Evolutionary conservation across 768 basidiomycete species (phyloP).

Genomic region (Suillus paluster): DNA sequence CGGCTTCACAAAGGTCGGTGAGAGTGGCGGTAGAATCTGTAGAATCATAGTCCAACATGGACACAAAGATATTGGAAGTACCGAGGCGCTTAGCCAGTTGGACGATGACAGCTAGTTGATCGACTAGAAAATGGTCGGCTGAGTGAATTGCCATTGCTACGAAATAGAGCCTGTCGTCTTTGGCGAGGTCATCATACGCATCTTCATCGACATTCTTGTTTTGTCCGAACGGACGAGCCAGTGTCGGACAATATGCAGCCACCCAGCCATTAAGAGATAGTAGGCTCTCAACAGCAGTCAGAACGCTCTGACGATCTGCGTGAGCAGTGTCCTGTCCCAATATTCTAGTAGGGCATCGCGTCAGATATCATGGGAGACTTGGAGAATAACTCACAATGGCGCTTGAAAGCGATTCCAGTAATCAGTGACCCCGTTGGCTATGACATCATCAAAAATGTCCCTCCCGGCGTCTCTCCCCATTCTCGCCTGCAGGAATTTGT

Average conservation of each 20-base stretch:
- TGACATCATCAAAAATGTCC: slow-evolving; percentile 78
- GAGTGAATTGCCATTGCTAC: slow-evolving; percentile 96
- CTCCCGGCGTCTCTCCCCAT: slow-evolving; percentile 85
- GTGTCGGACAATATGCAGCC: slow-evolving; percentile 90
- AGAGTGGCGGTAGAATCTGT: slow-evolving; percentile 94
- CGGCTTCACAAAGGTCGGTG: slow-evolving; percentile 93
- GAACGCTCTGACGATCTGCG: slow-evolving; percentile 88
- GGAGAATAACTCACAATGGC: slow-evolving; percentile 72
- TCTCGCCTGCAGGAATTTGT: slow-evolving; percentile 86
- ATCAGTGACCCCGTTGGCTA: slow-evolving; percentile 78
- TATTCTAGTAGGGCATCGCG: slow-evolving; percentile 54
- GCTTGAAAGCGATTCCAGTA: slow-evolving; percentile 94
- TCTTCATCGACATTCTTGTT: slow-evolving; percentile 73
- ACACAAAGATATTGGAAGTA: slow-evolving; percentile 89
- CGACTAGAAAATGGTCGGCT: slow-evolving; percentile 98
- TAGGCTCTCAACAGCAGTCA: slow-evolving; percentile 89
- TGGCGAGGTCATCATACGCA: slow-evolving; percentile 87
- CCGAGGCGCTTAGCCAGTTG: slow-evolving; percentile 93
- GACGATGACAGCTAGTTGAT: slow-evolving; percentile 97
- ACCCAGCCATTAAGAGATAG: slow-evolving; percentile 99
- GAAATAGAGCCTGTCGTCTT: slow-evolving; percentile 86
- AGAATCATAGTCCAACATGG: slow-evolving; percentile 97
- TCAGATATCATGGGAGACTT: not conserved
- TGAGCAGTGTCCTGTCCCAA: slow-evolving; percentile 81
- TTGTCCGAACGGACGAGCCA: slow-evolving; percentile 93